Conservation (phyloP, 202 grass and related monocot genomes). For the Digitaria exilis region DNA sequence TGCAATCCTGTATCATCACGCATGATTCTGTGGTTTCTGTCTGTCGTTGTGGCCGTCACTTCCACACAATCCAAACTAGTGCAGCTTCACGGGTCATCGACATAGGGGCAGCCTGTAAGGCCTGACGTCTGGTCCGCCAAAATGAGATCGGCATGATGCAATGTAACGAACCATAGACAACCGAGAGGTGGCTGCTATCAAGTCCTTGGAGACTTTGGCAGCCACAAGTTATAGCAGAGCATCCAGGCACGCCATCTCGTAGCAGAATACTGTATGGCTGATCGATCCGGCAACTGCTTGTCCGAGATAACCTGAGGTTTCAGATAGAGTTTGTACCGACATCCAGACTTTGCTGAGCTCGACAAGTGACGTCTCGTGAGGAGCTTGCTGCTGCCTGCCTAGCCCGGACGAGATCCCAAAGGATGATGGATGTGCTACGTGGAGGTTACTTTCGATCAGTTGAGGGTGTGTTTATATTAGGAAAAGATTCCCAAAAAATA, state of each 20-base stretch:
- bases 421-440: too few species aligned
- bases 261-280: neutral
- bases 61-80: neutral
- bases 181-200: neutral
- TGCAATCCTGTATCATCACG: too few species aligned
- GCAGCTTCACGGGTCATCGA: neutral
- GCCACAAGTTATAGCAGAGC: neutral
- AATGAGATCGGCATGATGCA: neutral
- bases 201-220: neutral
- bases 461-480: too few species aligned
- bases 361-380: neutral
- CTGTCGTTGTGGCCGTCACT: neutral
- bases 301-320: neutral
- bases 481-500: too few species aligned
- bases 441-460: neutral
- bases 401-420: too few species aligned
- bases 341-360: neutral
- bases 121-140: neutral
- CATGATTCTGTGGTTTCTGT: neutral
- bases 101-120: too few species aligned
- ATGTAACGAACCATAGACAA: neutral
- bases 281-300: neutral
- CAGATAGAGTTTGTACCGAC: neutral
- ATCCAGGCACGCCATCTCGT: neutral
- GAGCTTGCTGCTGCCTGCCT: neutral